These are phyloP conservation scores for Dioscorea dumetorum DNA, from an alignment of 106 monocot genomes.

Conservation along the genomic window DNA sequence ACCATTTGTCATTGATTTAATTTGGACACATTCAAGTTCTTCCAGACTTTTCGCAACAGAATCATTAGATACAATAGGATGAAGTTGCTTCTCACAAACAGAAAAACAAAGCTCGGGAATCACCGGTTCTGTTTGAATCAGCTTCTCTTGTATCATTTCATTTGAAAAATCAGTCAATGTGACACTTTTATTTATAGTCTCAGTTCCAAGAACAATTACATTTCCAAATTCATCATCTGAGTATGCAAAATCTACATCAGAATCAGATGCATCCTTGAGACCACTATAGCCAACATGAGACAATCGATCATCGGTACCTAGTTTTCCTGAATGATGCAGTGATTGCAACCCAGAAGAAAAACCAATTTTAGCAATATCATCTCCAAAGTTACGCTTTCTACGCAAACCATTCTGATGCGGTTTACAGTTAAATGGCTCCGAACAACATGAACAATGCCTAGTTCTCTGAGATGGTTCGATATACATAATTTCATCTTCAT, in stretches of 20 bases:
- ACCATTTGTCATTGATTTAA: constrained; percentile 8
- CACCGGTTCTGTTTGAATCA: constrained; percentile 22
- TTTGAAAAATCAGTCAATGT: background rate
- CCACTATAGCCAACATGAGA: constrained; percentile 31
- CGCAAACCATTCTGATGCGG: background rate
- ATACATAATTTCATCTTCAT: constrained; percentile 1
- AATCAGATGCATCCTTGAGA: constrained; percentile 34
- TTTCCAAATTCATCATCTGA: constrained; percentile 28
- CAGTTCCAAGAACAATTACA: background rate
- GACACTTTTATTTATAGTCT: constrained; percentile 20
- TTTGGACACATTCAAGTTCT: constrained; percentile 43
- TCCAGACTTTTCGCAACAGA: constrained; percentile 30
- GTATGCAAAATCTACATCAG: constrained; percentile 35
- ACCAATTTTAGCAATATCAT: background rate
- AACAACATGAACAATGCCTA: constrained; percentile 38
- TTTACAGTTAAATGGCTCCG: constrained; percentile 2
- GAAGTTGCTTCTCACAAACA: constrained; percentile 13
- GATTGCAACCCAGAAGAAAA: background rate
- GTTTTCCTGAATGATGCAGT: background rate
- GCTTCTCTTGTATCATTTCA: constrained; percentile 25
- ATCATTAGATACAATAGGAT: constrained; percentile 3
- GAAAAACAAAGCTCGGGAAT: constrained; percentile 10
- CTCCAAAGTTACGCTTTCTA: constrained; percentile 2
- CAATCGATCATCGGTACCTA: constrained; percentile 1
- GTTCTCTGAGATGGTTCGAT: background rate